These are phyloP conservation scores for Yamadazyma taylorii DNA, from an alignment of 1,139 yeast genomes.

Conservation along the genomic window DNA sequence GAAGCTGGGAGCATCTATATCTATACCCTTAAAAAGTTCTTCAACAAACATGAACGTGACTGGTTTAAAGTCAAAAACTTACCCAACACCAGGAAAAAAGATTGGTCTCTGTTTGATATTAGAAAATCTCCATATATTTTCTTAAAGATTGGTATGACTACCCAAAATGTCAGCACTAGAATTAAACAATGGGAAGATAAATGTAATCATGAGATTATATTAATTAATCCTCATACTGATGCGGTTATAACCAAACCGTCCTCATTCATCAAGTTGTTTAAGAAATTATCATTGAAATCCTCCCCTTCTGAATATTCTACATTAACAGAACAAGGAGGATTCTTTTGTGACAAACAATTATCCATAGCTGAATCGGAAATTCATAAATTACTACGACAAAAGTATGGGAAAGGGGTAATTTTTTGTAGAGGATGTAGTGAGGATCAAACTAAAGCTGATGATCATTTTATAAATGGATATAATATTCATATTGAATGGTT, in stretches of 20 bases:
- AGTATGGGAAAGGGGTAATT: conserved; percentile 46
- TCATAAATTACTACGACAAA: conserved; percentile 33
- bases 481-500: conserved; percentile 62
- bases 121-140: conserved; percentile 38
- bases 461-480: conserved; percentile 17
- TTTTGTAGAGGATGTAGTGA: conserved; percentile 39
- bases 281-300: conserved; percentile 9
- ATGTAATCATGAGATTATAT: conserved; percentile 44
- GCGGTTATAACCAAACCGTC: conserved; percentile 6
- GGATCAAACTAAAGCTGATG: conserved; percentile 4
- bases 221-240: conserved; percentile 15
- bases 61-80: conserved; percentile 37
- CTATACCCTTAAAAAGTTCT: conserved; percentile 47
- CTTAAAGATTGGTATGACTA: conserved; percentile 59
- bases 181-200: conserved; percentile 55
- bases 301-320: conserved; percentile 3
- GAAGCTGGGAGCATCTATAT: conserved; percentile 50
- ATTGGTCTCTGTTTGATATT: conserved; percentile 41
- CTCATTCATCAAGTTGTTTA: conserved; percentile 11
- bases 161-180: conserved; percentile 42
- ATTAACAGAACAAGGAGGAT: conserved; percentile 29
- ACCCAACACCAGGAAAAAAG: conserved; percentile 24
- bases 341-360: conserved; percentile 27
- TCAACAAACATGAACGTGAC: conserved; percentile 21
- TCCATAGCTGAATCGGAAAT: conserved; percentile 40